These are phyloP conservation scores for Suhomyces atakaporum DNA, from an alignment of 1,139 yeast species.

Conservation along the genomic window DNA sequence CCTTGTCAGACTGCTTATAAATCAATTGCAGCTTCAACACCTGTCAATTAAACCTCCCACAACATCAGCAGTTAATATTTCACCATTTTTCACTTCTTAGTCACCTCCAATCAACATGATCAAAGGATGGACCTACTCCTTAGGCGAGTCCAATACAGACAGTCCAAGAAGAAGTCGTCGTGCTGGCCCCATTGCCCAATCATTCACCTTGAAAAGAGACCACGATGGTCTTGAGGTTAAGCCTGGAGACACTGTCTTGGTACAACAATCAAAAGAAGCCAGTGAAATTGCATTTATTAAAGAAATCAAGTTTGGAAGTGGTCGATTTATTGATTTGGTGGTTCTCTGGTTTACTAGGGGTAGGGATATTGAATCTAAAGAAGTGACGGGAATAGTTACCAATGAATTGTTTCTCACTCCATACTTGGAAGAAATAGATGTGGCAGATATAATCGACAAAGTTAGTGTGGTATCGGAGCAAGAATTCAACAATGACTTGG, in stretches of 20 bases:
- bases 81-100: background rate
- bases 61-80: background rate
- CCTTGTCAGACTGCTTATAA: too few relatives aligned
- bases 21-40: too few relatives aligned
- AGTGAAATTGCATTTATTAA: slow-evolving; percentile 39
- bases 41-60: too few relatives aligned
- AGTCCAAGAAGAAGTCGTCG: slow-evolving; percentile 19
- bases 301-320: slow-evolving; percentile 44
- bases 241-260: slow-evolving; percentile 43
- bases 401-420: slow-evolving; percentile 50
- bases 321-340: slow-evolving; percentile 37
- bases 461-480: slow-evolving; percentile 36
- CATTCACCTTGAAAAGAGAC: slow-evolving; percentile 27
- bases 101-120: slow-evolving; percentile 10
- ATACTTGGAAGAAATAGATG: slow-evolving; percentile 32
- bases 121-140: slow-evolving; percentile 36
- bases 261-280: slow-evolving; percentile 18
- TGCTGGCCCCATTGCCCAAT: slow-evolving; percentile 11
- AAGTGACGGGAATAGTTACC: slow-evolving; percentile 16
- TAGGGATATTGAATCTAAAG: slow-evolving; percentile 24
- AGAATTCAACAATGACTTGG: slow-evolving; percentile 24
- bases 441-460: slow-evolving; percentile 31
- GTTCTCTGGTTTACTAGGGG: slow-evolving; percentile 39
- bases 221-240: slow-evolving; percentile 39
- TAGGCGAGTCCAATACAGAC: slow-evolving; percentile 14